These are phyloP conservation scores for Phytopythium helicoides DNA, from an alignment of 352 stramenopile species.

Conservation along the genomic window DNA sequence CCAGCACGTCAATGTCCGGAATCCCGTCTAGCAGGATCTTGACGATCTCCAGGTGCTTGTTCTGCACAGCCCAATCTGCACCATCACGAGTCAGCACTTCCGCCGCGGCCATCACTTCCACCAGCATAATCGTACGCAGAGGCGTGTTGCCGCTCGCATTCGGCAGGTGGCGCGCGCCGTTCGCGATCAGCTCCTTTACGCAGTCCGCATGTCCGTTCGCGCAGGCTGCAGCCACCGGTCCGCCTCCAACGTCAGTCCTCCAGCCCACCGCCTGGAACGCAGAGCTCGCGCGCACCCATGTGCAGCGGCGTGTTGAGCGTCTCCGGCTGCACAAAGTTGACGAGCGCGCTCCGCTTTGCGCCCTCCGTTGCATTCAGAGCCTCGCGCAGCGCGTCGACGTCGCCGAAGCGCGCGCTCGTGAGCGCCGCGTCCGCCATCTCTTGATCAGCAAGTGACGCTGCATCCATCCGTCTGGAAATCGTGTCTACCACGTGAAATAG, in stretches of 20 bases:
- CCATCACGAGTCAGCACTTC: neutral
- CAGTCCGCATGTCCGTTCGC: conserved; percentile 74
- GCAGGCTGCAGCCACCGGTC: conserved; percentile 38
- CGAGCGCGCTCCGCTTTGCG: conserved; percentile 21
- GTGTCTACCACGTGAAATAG: neutral
- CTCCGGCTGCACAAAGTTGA: conserved; percentile 77
- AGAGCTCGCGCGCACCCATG: conserved; percentile 72
- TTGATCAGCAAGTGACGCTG: neutral
- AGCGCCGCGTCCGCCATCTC: conserved; percentile 53
- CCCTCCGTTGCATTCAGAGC: conserved; percentile 26
- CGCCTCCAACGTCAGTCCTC: neutral
- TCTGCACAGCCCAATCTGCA: conserved; percentile 86
- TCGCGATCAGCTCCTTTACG: conserved; percentile 51
- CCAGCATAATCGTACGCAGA: conserved; percentile 47
- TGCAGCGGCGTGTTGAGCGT: conserved; percentile 81
- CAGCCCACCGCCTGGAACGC: too few species aligned
- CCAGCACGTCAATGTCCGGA: conserved; percentile 74
- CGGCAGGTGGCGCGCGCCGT: conserved; percentile 52
- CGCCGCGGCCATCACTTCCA: neutral
- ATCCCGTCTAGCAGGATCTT: conserved; percentile 70
- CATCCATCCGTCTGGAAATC: neutral
- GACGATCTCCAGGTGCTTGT: conserved; percentile 79
- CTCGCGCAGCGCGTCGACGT: conserved; percentile 55
- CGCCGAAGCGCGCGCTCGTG: conserved; percentile 67
- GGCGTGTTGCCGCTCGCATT: conserved; percentile 79